Evolutionary conservation across 2,329 filamentous ascomycete species (phyloP).

Genomic region (Fusarium odoratissimum): DNA sequence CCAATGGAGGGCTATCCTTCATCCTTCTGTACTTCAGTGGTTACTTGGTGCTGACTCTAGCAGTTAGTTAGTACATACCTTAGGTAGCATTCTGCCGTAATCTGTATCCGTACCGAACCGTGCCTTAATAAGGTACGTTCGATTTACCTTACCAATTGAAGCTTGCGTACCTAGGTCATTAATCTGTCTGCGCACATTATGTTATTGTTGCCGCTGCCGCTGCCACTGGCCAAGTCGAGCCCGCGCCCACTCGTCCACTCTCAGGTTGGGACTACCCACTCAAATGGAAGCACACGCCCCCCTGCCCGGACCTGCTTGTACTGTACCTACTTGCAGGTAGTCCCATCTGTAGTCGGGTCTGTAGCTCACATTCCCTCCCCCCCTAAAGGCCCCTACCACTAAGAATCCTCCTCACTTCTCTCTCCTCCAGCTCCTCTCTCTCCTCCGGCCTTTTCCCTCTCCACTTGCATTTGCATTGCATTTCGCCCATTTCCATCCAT

Average conservation of each 20-base stretch:
- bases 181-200: constrained; percentile 10
- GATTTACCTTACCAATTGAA: not conserved
- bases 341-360: constrained; percentile 29
- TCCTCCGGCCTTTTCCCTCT: constrained; percentile 48
- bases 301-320: not conserved
- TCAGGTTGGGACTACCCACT: constrained; percentile 27
- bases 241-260: constrained; percentile 32
- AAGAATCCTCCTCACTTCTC: constrained; percentile 42
- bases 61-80: not conserved
- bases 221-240: constrained; percentile 36
- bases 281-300: constrained; percentile 44
- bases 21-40: not conserved
- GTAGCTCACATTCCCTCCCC: constrained; percentile 48
- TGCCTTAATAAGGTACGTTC: not conserved
- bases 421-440: constrained; percentile 42
- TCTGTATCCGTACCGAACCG: not conserved
- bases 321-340: not conserved
- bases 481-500: constrained; percentile 45
- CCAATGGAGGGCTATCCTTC: not conserved
- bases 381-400: constrained; percentile 41
- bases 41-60: not conserved
- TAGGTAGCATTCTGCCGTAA: not conserved
- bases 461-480: constrained; percentile 49
- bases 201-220: constrained; percentile 9
- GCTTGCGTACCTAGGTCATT: constrained; percentile 10